Conservation (phyloP, 495 filamentous ascomycete genomes). For the Venustampulla echinocandica region DNA sequence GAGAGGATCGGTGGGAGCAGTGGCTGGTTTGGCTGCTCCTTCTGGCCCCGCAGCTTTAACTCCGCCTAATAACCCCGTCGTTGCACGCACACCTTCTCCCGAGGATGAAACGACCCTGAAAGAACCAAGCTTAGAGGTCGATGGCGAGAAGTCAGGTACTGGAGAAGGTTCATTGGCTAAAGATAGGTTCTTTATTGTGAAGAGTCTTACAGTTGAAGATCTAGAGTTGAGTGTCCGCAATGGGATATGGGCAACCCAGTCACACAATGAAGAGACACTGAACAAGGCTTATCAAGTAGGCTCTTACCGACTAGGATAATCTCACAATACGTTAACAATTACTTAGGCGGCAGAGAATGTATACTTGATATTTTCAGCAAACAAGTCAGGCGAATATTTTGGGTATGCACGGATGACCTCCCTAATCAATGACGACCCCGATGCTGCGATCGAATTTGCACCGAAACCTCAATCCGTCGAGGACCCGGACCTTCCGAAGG, state of each 20-base stretch:
- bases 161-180: conserved; percentile 22
- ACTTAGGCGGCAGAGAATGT: conserved; percentile 75
- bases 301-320: not conserved
- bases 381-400: conserved; percentile 97
- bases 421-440: conserved; percentile 66
- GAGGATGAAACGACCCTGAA: conserved; percentile 12
- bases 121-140: conserved; percentile 18
- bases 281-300: conserved; percentile 82
- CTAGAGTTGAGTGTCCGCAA: conserved; percentile 83
- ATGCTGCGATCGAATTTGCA: conserved; percentile 56
- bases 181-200: conserved; percentile 86
- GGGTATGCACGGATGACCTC: conserved; percentile 92
- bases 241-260: conserved; percentile 89
- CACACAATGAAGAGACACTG: conserved; percentile 77
- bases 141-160: conserved; percentile 6
- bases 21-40: conserved; percentile 42
- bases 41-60: conserved; percentile 42
- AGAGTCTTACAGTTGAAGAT: conserved; percentile 92
- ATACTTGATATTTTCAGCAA: conserved; percentile 95
- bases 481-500: conserved; percentile 56
- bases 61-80: conserved; percentile 13
- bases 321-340: not conserved
- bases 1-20: conserved; percentile 47
- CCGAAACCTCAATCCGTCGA: conserved; percentile 48
- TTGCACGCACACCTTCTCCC: conserved; percentile 17